phyloP scores from a whole-genome alignment of 176 grass and related monocot species.

The Juncus effusus region DNA sequence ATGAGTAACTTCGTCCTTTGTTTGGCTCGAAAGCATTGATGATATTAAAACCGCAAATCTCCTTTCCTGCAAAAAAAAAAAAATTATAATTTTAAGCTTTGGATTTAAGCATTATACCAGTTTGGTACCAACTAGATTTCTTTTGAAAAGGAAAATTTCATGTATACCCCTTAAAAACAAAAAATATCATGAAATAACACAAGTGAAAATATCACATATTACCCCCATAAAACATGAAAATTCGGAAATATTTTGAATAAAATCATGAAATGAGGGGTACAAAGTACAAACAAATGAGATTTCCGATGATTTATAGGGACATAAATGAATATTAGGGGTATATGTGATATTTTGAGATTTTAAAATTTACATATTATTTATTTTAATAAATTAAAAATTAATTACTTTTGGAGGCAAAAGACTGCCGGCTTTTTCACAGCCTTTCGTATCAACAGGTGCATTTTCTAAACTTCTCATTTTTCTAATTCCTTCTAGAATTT shows the following conservation, averaged over 20 bases:
- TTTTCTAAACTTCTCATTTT: slow-evolving; percentile 68
- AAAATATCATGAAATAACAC: neutral
- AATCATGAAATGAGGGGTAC: neutral
- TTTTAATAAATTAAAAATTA: neutral
- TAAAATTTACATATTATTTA: too few relatives aligned
- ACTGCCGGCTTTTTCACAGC: slow-evolving; percentile 87
- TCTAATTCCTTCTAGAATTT: slow-evolving; percentile 74
- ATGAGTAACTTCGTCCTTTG: slow-evolving; percentile 97
- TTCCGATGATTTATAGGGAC: too few relatives aligned
- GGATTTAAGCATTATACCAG: too few relatives aligned
- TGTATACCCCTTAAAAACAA: too few relatives aligned
- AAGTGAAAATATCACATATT: slow-evolving; percentile 4
- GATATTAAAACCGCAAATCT: slow-evolving; percentile 86
- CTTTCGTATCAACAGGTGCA: slow-evolving; percentile 88
- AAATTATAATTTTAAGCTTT: too few relatives aligned
- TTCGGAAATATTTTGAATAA: neutral
- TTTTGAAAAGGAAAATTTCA: too few relatives aligned
- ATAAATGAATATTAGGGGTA: neutral
- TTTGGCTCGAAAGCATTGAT: slow-evolving; percentile 88
- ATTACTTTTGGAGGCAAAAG: slow-evolving; percentile 81
- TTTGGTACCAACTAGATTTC: too few relatives aligned
- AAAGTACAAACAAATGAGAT: neutral
- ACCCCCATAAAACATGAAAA: neutral
- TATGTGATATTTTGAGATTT: neutral
- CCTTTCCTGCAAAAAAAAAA: slow-evolving; percentile 47